phyloP scores from a whole-genome alignment of 2,329 filamentous ascomycete species.

The Aspergillaceae sp. region DNA sequence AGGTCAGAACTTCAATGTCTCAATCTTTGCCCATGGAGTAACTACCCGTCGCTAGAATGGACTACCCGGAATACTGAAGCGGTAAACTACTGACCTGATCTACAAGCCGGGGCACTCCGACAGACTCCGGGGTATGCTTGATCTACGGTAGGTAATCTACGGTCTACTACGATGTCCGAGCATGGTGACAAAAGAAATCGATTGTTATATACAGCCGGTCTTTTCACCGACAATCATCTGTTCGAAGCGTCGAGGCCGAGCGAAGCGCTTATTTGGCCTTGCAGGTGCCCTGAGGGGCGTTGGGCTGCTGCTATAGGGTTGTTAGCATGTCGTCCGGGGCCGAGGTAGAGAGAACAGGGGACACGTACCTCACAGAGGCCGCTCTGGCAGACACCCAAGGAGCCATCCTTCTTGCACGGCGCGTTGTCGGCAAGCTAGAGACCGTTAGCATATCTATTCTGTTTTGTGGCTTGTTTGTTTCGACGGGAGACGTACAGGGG shows the following conservation, averaged over 20 bases:
- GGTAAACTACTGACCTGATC: no score
- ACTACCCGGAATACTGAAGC: no score
- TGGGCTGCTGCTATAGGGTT: neutral
- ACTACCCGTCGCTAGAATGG: no score
- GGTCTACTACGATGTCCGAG: no score
- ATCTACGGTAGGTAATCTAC: no score
- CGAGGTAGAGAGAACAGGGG: neutral
- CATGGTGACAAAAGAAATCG: no score
- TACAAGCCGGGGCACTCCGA: no score
- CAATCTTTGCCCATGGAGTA: no score
- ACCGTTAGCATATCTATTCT: neutral
- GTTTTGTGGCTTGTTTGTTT: no score
- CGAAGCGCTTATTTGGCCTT: neutral
- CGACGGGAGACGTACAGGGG: neutral
- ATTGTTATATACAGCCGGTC: no score
- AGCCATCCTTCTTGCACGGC: slow-evolving; percentile 7
- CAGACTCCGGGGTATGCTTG: no score
- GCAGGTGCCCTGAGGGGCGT: neutral
- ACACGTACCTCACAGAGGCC: slow-evolving; percentile 2
- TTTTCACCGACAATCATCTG: neutral
- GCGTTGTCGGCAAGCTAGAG: slow-evolving; percentile 2
- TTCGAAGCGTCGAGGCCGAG: neutral
- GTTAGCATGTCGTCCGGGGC: neutral
- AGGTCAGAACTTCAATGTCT: no score
- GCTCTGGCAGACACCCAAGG: slow-evolving; percentile 4